These are phyloP conservation scores for Coriolopsis trogii DNA, from an alignment of 1,284 basidiomycete genomes.

Conservation along the genomic window DNA sequence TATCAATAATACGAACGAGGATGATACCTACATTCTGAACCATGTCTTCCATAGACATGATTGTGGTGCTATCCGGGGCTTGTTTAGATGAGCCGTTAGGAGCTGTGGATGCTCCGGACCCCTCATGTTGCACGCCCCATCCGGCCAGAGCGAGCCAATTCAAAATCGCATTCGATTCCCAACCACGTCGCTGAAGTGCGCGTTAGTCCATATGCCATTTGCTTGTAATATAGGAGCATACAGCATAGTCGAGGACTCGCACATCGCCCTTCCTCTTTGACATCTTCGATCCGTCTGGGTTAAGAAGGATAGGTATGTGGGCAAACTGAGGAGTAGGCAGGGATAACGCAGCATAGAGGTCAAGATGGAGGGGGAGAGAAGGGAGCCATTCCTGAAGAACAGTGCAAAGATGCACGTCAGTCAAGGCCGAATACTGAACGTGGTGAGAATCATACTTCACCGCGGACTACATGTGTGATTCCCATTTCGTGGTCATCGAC, in stretches of 20 bases:
- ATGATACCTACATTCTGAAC: conserved; percentile 51
- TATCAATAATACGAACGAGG: not conserved
- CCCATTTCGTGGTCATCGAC: conserved; percentile 97
- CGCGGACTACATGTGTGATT: conserved; percentile 93
- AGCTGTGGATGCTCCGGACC: conserved; percentile 24
- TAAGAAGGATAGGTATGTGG: conserved; percentile 90
- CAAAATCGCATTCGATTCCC: conserved; percentile 88
- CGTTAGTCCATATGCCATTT: not conserved
- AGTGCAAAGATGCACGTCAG: not conserved
- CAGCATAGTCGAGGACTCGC: conserved; percentile 84
- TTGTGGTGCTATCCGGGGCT: conserved; percentile 64
- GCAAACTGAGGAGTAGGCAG: conserved; percentile 82
- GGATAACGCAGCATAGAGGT: conserved; percentile 83
- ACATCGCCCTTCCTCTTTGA: conserved; percentile 94
- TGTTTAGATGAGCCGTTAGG: conserved; percentile 26
- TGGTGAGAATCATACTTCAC: conserved; percentile 80
- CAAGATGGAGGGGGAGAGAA: conserved; percentile 91
- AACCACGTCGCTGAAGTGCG: conserved; percentile 64
- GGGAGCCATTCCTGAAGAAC: conserved; percentile 88
- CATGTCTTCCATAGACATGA: conserved; percentile 70
- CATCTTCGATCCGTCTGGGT: conserved; percentile 92
- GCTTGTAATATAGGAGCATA: conserved; percentile 38
- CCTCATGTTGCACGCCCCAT: conserved; percentile 72
- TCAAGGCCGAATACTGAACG: not conserved
- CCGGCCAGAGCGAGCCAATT: conserved; percentile 96